Conservation (phyloP, 495 filamentous ascomycete genomes). For the Podospora appendiculata region DNA sequence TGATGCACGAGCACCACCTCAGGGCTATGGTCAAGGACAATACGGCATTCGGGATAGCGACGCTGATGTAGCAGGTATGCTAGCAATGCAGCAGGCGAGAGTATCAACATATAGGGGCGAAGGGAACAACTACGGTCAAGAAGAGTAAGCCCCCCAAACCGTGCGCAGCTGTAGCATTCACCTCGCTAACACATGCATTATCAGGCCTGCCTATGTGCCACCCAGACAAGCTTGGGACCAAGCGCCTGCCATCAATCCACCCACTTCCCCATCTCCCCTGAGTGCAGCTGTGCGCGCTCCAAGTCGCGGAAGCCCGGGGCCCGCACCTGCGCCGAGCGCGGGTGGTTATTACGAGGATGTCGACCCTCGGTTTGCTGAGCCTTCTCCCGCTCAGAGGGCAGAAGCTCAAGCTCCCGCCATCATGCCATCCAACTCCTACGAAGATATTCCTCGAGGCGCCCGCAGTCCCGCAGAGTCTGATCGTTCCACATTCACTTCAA, state of each 20-base stretch:
- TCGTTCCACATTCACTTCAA: slow-evolving; percentile 72
- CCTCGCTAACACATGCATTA: background rate
- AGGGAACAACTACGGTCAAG: slow-evolving; percentile 59
- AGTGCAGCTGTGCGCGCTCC: slow-evolving; percentile 27
- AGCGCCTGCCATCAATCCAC: slow-evolving; percentile 36
- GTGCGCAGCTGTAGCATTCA: background rate
- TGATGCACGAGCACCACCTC: slow-evolving; percentile 37
- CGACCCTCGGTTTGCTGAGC: slow-evolving; percentile 70
- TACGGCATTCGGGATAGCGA: slow-evolving; percentile 57
- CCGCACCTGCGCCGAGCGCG: slow-evolving; percentile 23
- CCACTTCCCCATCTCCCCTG: slow-evolving; percentile 27
- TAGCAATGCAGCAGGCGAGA: slow-evolving; percentile 56
- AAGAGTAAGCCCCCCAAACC: slow-evolving; percentile 52
- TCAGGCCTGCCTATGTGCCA: slow-evolving; percentile 52
- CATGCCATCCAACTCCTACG: slow-evolving; percentile 23
- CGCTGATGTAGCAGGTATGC: slow-evolving; percentile 58
- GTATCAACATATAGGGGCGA: slow-evolving; percentile 37
- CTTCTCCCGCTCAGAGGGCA: slow-evolving; percentile 22
- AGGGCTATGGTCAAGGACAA: slow-evolving; percentile 38
- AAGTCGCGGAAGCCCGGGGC: slow-evolving; percentile 19
- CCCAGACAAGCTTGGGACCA: slow-evolving; percentile 53
- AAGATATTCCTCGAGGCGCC: slow-evolving; percentile 57
- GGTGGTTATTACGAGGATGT: slow-evolving; percentile 87
- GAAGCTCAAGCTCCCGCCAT: slow-evolving; percentile 20
- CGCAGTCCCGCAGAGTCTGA: slow-evolving; percentile 72